A percentile compares a stretch with the other conserved stretches of the same genome.
phyloP scores from a whole-genome alignment of 1,139 yeast genomes.

The Candida tunisiensis region DNA sequence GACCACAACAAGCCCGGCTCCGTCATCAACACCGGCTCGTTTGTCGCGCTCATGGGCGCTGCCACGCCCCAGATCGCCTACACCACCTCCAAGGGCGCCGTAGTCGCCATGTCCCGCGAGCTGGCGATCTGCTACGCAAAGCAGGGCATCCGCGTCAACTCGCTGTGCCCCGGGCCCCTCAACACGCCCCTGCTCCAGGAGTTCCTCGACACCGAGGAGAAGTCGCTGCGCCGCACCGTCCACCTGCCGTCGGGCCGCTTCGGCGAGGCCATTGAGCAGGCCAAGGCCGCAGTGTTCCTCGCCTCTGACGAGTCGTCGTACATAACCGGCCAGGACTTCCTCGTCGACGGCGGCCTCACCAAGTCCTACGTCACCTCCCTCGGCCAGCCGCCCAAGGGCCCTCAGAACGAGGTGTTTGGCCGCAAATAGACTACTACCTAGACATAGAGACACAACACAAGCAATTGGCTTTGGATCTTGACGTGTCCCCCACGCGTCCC shows the following conservation, averaged over 20 bases:
- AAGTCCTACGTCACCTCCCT: slow-evolving; percentile 15
- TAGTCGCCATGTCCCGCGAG: slow-evolving; percentile 33
- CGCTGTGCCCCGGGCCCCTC: slow-evolving; percentile 52
- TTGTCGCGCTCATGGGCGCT: slow-evolving; percentile 35
- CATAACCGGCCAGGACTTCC: slow-evolving; percentile 68
- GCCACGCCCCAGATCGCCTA: slow-evolving; percentile 15
- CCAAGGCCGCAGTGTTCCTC: slow-evolving; percentile 66
- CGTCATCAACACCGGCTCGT: slow-evolving; percentile 45
- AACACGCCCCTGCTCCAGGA: slow-evolving; percentile 41
- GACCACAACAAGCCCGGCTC: slow-evolving; percentile 31
- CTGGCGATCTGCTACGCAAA: slow-evolving; percentile 57
- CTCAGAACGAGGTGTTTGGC: slow-evolving; percentile 16
- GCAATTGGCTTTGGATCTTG: too few relatives aligned
- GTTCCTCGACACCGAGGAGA: slow-evolving; percentile 23
- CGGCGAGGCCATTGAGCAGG: slow-evolving; percentile 55
- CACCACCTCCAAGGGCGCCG: slow-evolving; percentile 25
- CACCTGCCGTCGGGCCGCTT: slow-evolving; percentile 36
- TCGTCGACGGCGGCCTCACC: slow-evolving; percentile 66
- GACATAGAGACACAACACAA: too few relatives aligned
- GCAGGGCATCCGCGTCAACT: slow-evolving; percentile 47
- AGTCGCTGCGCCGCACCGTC: slow-evolving; percentile 26
- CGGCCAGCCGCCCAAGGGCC: slow-evolving; percentile 11
- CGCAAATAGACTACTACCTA: not conserved
- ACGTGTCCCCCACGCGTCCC: too few relatives aligned
- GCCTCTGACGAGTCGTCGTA: slow-evolving; percentile 68